A percentile compares a stretch with the other conserved stretches of the same genome.
phyloP scores from a whole-genome alignment of 768 basidiomycete genomes.

The Suillus bovinus region DNA sequence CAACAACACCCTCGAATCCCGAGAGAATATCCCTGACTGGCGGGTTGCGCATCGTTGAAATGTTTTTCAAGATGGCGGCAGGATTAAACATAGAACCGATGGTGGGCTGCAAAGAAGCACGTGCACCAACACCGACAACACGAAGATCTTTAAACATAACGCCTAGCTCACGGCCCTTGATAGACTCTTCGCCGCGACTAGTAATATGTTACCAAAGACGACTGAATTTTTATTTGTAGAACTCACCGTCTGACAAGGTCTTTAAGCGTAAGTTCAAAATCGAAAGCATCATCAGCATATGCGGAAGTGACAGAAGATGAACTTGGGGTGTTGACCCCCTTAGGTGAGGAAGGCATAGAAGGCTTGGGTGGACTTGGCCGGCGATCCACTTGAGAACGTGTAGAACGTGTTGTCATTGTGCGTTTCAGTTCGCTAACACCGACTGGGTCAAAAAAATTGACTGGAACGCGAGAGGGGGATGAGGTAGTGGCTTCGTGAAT shows the following conservation, averaged over 20 bases:
- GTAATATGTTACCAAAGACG: neutral
- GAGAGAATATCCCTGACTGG: constrained; percentile 55
- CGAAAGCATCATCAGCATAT: constrained; percentile 27
- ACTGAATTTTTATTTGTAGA: neutral
- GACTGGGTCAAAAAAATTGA: constrained; percentile 50
- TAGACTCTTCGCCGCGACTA: constrained; percentile 49
- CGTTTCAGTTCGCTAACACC: constrained; percentile 44
- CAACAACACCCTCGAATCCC: constrained; percentile 56
- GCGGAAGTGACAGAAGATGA: neutral
- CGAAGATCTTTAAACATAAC: constrained; percentile 59
- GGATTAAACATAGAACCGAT: constrained; percentile 65
- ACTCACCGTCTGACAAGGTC: constrained; percentile 25
- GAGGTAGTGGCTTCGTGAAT: neutral
- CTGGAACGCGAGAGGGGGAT: constrained; percentile 30
- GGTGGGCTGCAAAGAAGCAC: constrained; percentile 56
- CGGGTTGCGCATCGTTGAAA: constrained; percentile 57
- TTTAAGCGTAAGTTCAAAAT: constrained; percentile 30
- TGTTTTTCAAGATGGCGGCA: constrained; percentile 38
- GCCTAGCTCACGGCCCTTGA: constrained; percentile 57
- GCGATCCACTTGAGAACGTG: neutral
- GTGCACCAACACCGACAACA: constrained; percentile 60
- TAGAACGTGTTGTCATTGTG: constrained; percentile 18
- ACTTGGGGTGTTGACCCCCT: no score
- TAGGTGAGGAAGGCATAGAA: neutral
- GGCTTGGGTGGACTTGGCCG: neutral